Conservation (phyloP, 345 rosid species). For the Microthlaspi erraticum region DNA sequence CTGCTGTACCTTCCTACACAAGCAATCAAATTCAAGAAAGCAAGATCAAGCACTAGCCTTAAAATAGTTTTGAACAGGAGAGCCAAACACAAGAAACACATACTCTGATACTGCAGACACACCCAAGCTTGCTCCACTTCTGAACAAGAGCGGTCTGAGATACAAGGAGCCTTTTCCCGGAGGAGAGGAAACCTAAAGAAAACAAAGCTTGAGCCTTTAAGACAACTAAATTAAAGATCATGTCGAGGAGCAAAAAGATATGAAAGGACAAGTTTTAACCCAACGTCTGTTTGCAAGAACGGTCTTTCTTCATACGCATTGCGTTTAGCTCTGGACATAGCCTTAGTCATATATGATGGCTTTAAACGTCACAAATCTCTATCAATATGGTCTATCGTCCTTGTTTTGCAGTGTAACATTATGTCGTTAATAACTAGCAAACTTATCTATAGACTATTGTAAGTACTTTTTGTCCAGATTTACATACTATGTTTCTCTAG, state of each 20-base stretch:
- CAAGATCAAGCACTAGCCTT: conserved; percentile 51
- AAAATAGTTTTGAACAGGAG: conserved; percentile 85
- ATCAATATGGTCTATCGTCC: too few relatives aligned
- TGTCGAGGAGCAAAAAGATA: conserved; percentile 18
- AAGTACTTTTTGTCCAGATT: too few relatives aligned
- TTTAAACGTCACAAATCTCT: too few relatives aligned
- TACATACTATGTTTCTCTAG: too few relatives aligned
- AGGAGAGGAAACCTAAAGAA: conserved; percentile 77
- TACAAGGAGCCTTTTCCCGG: conserved; percentile 82
- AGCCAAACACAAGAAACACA: conserved; percentile 71
- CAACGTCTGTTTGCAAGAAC: conserved; percentile 76
- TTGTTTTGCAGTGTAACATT: too few relatives aligned
- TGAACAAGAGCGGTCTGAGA: conserved; percentile 80
- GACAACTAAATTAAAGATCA: not conserved
- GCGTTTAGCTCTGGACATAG: too few relatives aligned
- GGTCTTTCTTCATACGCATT: too few relatives aligned
- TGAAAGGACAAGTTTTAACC: conserved; percentile 53
- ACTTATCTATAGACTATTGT: too few relatives aligned
- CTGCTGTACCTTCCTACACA: conserved; percentile 57
- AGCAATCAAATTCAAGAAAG: conserved; percentile 19
- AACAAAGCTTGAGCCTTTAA: not conserved
- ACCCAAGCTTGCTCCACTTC: conserved; percentile 76
- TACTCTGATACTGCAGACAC: conserved; percentile 74
- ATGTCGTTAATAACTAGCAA: too few relatives aligned
- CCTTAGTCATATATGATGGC: too few relatives aligned